phyloP scores from a whole-genome alignment of 306 rosid genomes.

The Casuarina equisetifolia region DNA sequence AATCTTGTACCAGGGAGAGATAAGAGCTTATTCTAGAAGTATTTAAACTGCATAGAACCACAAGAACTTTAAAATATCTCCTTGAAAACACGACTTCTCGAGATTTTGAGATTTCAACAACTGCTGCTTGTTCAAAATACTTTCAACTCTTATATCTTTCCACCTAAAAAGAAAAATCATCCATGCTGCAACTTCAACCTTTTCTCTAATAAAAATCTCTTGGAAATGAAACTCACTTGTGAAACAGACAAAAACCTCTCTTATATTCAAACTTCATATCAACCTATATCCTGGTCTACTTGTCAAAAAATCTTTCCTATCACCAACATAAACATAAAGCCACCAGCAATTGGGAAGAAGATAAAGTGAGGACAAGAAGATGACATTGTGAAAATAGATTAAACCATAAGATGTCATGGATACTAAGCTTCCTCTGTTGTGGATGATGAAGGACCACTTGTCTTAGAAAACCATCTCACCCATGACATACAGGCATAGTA shows the following conservation, averaged over 20 bases:
- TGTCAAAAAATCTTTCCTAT: neutral
- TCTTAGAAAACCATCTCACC: neutral
- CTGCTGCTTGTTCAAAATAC: neutral
- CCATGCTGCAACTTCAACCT: neutral
- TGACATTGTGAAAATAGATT: neutral
- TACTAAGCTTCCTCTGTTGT: neutral
- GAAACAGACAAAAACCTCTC: constrained; percentile 1
- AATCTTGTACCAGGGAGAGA: neutral
- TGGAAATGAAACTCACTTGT: neutral
- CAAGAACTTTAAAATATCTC: neutral
- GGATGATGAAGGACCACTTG: neutral
- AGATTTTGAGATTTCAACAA: neutral
- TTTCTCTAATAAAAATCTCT: neutral
- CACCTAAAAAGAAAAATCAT: neutral
- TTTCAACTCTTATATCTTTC: neutral
- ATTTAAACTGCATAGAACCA: neutral
- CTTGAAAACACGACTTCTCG: neutral
- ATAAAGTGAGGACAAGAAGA: neutral
- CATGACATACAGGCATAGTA: neutral
- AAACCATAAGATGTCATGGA: neutral
- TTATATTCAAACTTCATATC: neutral
- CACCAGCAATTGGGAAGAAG: neutral
- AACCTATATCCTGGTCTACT: neutral
- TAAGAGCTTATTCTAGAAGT: neutral
- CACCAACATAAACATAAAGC: neutral